phyloP scores from a whole-genome alignment of 441 rosid genomes.

The Eutrema salsugineum region DNA sequence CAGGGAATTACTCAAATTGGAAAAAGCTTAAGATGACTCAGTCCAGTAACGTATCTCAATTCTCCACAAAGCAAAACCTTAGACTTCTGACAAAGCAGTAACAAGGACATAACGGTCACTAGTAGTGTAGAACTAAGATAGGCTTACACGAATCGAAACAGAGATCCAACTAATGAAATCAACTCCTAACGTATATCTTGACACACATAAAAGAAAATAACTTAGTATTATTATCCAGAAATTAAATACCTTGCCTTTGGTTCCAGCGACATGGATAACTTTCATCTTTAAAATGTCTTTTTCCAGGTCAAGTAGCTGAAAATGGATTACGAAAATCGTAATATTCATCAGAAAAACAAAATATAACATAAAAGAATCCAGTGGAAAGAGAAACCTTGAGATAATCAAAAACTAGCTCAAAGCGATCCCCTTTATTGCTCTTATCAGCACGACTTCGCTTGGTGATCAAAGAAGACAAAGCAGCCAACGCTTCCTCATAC shows the following conservation, averaged over 20 bases:
- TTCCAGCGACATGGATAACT: slow-evolving; percentile 93
- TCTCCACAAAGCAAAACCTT: slow-evolving; percentile 2
- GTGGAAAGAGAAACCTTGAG: slow-evolving; percentile 45
- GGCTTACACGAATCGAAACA: background rate
- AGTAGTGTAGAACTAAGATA: slow-evolving; percentile 2
- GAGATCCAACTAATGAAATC: background rate
- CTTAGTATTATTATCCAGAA: background rate
- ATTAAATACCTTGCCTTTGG: slow-evolving; percentile 84
- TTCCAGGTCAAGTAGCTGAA: slow-evolving; percentile 77
- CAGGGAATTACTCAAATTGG: slow-evolving; percentile 2
- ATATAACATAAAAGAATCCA: background rate
- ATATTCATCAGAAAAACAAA: background rate
- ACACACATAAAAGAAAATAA: background rate
- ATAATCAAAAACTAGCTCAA: slow-evolving; percentile 78
- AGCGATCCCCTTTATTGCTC: slow-evolving; percentile 78
- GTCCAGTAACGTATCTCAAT: slow-evolving; percentile 17
- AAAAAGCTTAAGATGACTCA: slow-evolving; percentile 4
- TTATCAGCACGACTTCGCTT: slow-evolving; percentile 87
- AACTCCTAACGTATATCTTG: background rate
- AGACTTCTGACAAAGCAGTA: slow-evolving; percentile 19
- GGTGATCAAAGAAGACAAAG: slow-evolving; percentile 82
- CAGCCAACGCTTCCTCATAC: slow-evolving; percentile 79
- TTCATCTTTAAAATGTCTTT: slow-evolving; percentile 75
- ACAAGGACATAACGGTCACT: slow-evolving; percentile 10
- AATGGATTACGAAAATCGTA: background rate